Conservation (phyloP, 202 grass and related monocot genomes). For the Schoenoplectus tabernaemontani region DNA sequence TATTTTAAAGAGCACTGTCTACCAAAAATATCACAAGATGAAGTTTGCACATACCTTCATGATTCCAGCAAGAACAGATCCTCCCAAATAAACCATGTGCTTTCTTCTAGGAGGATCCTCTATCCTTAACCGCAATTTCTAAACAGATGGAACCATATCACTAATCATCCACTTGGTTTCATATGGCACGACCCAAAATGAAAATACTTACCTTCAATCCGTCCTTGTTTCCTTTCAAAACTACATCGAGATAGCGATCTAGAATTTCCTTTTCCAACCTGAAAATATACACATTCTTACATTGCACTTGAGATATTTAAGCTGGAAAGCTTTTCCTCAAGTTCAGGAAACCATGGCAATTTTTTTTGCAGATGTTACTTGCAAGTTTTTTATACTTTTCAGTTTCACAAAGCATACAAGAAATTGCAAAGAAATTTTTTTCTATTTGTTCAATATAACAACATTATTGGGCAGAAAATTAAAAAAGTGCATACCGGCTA, state of each 20-base stretch:
- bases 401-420: neutral
- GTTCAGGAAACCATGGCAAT: neutral
- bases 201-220: constrained; percentile 56
- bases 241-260: constrained; percentile 77
- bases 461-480: constrained; percentile 4
- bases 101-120: constrained; percentile 95
- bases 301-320: constrained; percentile 10
- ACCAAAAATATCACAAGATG: neutral
- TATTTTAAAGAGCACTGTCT: neutral
- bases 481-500: constrained; percentile 51
- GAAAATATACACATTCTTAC: constrained; percentile 14
- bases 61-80: constrained; percentile 90
- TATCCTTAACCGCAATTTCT: constrained; percentile 87
- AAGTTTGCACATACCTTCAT: constrained; percentile 73
- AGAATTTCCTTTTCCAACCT: constrained; percentile 96
- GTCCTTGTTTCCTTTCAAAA: constrained; percentile 96
- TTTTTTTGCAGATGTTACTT: neutral
- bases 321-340: neutral
- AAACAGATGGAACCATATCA: constrained; percentile 13
- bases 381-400: neutral
- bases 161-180: neutral
- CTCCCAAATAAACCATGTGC: constrained; percentile 96
- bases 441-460: neutral
- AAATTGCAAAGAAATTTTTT: neutral
- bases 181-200: neutral